These are phyloP conservation scores for Rhodocollybia butyracea DNA, from an alignment of 768 basidiomycete genomes.

Conservation along the genomic window DNA sequence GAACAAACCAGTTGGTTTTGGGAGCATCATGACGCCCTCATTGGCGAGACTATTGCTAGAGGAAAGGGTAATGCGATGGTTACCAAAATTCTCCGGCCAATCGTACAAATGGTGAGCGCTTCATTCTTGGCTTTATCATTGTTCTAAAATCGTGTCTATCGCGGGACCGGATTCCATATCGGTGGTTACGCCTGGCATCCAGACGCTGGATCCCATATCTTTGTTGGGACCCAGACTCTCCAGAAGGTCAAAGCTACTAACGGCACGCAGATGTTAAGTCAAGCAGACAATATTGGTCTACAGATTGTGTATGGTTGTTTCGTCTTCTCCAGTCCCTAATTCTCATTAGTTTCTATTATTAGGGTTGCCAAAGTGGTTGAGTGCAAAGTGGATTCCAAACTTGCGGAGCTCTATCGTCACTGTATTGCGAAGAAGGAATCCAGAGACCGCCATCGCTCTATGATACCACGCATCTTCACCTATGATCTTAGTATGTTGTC, in stretches of 20 bases:
- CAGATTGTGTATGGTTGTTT: background rate
- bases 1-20: background rate
- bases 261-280: background rate
- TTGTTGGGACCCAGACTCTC: background rate
- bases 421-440: background rate
- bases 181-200: background rate
- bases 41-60: too few species aligned
- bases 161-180: background rate
- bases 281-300: background rate
- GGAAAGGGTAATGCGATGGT: background rate
- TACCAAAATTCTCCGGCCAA: background rate
- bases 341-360: background rate
- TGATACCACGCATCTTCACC: background rate
- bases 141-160: background rate
- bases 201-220: background rate
- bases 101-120: background rate
- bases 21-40: background rate
- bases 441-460: background rate
- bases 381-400: background rate
- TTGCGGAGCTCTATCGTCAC: background rate
- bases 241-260: background rate
- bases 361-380: background rate
- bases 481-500: background rate
- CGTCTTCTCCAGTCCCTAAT: background rate
- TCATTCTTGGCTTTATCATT: background rate